A percentile compares a stretch with the other conserved stretches of the same genome.
These are phyloP conservation scores for Colletotrichum chlorophyti DNA, from an alignment of 2,329 filamentous ascomycete species.

Conservation along the genomic window DNA sequence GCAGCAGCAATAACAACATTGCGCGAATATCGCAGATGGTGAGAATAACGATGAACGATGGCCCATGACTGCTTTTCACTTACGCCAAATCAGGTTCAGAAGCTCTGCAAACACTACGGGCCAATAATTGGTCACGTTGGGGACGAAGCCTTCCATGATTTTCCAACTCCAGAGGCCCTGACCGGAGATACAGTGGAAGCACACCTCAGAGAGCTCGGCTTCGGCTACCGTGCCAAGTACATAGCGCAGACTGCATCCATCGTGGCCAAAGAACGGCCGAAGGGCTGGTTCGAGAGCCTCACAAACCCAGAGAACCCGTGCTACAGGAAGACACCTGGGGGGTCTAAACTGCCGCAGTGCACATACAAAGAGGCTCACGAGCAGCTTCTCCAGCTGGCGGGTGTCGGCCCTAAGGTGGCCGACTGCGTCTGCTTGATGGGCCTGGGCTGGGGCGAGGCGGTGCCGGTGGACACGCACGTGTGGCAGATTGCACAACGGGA, in stretches of 20 bases:
- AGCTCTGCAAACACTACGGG: slow-evolving; percentile 87
- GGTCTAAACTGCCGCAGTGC: slow-evolving; percentile 54
- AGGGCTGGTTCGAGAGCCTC: slow-evolving; percentile 78
- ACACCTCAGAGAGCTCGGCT: slow-evolving; percentile 82
- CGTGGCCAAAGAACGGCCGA: slow-evolving; percentile 70
- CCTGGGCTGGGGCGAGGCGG: slow-evolving; percentile 91
- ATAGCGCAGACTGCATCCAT: slow-evolving; percentile 84
- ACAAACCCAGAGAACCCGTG: slow-evolving; percentile 77
- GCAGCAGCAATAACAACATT: slow-evolving; percentile 99
- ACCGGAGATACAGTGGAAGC: slow-evolving; percentile 77
- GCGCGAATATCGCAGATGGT: slow-evolving; percentile 95
- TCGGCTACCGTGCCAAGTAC: slow-evolving; percentile 94
- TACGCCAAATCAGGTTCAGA: slow-evolving; percentile 66
- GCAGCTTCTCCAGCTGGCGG: slow-evolving; percentile 77
- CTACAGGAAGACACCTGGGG: slow-evolving; percentile 51
- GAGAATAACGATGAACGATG: slow-evolving; percentile 19
- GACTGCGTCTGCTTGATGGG: slow-evolving; percentile 98
- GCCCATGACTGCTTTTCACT: background rate
- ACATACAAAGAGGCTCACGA: slow-evolving; percentile 84
- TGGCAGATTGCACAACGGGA: slow-evolving; percentile 98
- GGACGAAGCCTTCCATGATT: slow-evolving; percentile 81
- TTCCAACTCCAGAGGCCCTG: slow-evolving; percentile 79
- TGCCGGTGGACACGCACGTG: slow-evolving; percentile 96
- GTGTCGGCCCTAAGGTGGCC: slow-evolving; percentile 95
- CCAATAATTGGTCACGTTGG: slow-evolving; percentile 75